Percentiles rank a stretch among this genome's conserved stretches.
Evolutionary conservation across 2,329 filamentous ascomycete species (phyloP).

Genomic region (Neofusicoccum ribis): DNA sequence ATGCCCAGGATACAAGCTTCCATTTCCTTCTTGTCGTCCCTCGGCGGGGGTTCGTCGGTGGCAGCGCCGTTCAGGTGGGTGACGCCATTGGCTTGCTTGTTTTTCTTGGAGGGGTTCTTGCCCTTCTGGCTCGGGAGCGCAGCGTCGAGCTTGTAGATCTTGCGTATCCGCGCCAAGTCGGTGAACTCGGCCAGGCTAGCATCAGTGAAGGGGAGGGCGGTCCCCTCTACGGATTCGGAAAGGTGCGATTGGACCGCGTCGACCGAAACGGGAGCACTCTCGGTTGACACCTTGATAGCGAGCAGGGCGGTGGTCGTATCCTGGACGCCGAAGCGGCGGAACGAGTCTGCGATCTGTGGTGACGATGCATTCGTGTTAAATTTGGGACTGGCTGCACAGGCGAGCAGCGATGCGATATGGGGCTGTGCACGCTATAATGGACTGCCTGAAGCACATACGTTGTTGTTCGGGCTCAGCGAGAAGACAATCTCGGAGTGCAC

Average conservation of each 20-base stretch:
- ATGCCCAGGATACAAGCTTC: slow-evolving; percentile 71
- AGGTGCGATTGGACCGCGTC: slow-evolving; percentile 63
- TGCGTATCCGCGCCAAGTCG: slow-evolving; percentile 39
- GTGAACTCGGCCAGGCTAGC: slow-evolving; percentile 54
- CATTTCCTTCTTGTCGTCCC: slow-evolving; percentile 54
- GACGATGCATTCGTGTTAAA: background rate
- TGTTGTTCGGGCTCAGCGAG: slow-evolving; percentile 77
- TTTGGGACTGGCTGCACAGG: slow-evolving; percentile 5
- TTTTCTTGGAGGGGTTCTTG: slow-evolving; percentile 35
- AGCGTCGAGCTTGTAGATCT: slow-evolving; percentile 81
- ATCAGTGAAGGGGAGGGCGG: slow-evolving; percentile 61
- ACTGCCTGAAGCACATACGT: slow-evolving; percentile 53
- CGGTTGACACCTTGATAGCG: slow-evolving; percentile 71
- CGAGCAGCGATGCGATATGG: background rate
- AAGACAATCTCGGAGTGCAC: slow-evolving; percentile 88
- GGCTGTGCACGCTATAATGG: slow-evolving; percentile 5
- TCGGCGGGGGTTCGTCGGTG: slow-evolving; percentile 35
- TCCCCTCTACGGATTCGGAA: slow-evolving; percentile 61
- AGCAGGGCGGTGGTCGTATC: slow-evolving; percentile 71
- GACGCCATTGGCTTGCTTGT: slow-evolving; percentile 24
- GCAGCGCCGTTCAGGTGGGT: background rate
- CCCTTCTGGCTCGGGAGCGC: slow-evolving; percentile 40
- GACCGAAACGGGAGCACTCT: slow-evolving; percentile 43
- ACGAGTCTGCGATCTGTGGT: slow-evolving; percentile 81
- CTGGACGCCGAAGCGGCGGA: slow-evolving; percentile 81